Evolutionary conservation across 257 asterid species (phyloP).

Genomic region (Ehretia macrophylla): DNA sequence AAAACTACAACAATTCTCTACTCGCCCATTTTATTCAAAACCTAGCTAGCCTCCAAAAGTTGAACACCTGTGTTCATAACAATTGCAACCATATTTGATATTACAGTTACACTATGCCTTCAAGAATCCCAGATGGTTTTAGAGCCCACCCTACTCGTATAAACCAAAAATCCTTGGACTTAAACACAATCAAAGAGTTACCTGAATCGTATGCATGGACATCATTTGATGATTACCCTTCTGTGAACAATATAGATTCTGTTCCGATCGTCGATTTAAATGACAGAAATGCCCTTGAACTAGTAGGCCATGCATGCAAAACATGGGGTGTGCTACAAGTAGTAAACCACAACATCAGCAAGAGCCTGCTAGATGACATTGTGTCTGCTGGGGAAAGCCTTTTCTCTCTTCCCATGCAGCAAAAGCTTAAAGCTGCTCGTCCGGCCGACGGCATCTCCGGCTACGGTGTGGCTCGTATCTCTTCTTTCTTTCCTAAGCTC

Average conservation of each 20-base stretch:
- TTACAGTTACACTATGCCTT: no score
- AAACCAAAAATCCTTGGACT: constrained; percentile 48
- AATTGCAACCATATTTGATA: no score
- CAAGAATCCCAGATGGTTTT: constrained; percentile 30
- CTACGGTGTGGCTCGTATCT: constrained; percentile 73
- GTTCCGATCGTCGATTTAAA: constrained; percentile 66
- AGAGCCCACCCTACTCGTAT: constrained; percentile 20
- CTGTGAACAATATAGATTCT: constrained; percentile 16
- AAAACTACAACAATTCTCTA: no score
- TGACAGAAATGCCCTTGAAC: constrained; percentile 32
- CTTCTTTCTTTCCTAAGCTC: constrained; percentile 67
- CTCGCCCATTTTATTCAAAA: no score
- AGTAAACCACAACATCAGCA: constrained; percentile 46
- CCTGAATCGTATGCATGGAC: constrained; percentile 94
- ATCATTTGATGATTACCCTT: constrained; percentile 17
- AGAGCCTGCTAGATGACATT: constrained; percentile 31
- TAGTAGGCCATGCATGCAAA: constrained; percentile 81
- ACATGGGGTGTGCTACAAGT: constrained; percentile 84
- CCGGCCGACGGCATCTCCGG: constrained; percentile 51
- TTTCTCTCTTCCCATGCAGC: constrained; percentile 75
- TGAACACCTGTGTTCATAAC: no score
- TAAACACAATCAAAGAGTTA: constrained; percentile 52
- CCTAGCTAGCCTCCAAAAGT: no score
- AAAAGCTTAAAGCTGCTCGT: constrained; percentile 72
- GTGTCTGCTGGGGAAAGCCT: constrained; percentile 39